phyloP scores from a whole-genome alignment of 306 rosid genomes.

The Psophocarpus tetragonolobus region DNA sequence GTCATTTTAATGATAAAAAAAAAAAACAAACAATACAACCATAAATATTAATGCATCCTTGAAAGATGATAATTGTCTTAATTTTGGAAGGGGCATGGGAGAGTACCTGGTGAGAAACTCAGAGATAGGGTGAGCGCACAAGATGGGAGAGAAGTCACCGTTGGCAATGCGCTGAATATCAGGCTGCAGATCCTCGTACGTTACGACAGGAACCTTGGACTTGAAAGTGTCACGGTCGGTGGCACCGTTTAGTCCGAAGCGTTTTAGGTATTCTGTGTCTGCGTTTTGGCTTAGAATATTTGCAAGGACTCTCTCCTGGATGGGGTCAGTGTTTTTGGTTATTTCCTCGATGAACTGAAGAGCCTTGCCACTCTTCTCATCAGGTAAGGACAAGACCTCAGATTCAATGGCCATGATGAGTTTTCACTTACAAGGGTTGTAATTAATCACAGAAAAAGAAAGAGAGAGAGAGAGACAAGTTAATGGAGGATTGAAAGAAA shows the following conservation, averaged over 20 bases:
- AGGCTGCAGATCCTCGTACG: constrained; percentile 79
- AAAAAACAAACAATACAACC: too few relatives aligned
- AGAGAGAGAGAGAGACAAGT: not conserved
- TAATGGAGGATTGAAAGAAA: too few relatives aligned
- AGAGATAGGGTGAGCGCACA: constrained; percentile 69
- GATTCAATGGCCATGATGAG: constrained; percentile 60
- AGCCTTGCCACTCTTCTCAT: constrained; percentile 57
- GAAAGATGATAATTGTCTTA: too few relatives aligned
- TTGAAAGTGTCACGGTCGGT: constrained; percentile 70
- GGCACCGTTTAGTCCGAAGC: constrained; percentile 61
- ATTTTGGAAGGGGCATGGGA: not conserved
- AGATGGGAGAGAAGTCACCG: constrained; percentile 81
- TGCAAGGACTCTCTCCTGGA: constrained; percentile 51
- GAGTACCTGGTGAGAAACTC: constrained; percentile 89
- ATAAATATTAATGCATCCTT: not conserved
- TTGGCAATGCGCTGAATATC: constrained; percentile 82
- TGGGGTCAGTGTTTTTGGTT: constrained; percentile 58
- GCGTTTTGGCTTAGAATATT: constrained; percentile 72
- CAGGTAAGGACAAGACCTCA: constrained; percentile 28
- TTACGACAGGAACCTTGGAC: constrained; percentile 68
- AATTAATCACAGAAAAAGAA: not conserved
- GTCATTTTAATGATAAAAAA: constrained; percentile 16
- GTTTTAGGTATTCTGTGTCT: constrained; percentile 66
- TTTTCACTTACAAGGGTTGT: not conserved
- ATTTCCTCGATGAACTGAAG: constrained; percentile 65